phyloP scores from a whole-genome alignment of 306 rosid species.

The Cicer arietinum region DNA sequence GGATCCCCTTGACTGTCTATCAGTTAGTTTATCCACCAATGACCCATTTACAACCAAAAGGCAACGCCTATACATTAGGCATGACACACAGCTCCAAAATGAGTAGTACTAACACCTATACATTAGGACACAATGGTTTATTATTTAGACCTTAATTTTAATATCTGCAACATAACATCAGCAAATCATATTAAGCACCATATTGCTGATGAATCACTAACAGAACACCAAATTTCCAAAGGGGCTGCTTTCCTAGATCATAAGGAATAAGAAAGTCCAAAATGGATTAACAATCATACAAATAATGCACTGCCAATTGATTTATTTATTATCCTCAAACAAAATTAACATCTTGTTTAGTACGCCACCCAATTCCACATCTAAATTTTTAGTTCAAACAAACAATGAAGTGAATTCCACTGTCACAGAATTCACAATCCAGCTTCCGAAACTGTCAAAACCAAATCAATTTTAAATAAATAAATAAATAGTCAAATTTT shows the following conservation, averaged over 20 bases:
- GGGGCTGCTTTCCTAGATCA: neutral
- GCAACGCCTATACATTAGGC: neutral
- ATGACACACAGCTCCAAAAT: neutral
- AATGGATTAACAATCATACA: neutral
- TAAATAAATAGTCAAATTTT: neutral
- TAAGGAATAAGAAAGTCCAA: neutral
- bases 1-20: neutral
- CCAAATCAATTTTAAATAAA: neutral
- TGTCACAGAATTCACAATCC: neutral
- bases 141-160: neutral
- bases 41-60: neutral
- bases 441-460: neutral
- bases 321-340: neutral
- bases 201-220: neutral
- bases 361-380: neutral
- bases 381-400: neutral
- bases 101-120: neutral
- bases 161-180: constrained; percentile 20
- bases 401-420: constrained; percentile 5
- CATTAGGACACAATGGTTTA: neutral
- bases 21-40: neutral
- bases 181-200: neutral
- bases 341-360: neutral
- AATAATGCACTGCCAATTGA: constrained; percentile 12
- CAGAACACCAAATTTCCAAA: neutral